Base-by-base conservation (phyloP, 345 rosid genomes). In the Tarenaya hassleriana region DNA sequence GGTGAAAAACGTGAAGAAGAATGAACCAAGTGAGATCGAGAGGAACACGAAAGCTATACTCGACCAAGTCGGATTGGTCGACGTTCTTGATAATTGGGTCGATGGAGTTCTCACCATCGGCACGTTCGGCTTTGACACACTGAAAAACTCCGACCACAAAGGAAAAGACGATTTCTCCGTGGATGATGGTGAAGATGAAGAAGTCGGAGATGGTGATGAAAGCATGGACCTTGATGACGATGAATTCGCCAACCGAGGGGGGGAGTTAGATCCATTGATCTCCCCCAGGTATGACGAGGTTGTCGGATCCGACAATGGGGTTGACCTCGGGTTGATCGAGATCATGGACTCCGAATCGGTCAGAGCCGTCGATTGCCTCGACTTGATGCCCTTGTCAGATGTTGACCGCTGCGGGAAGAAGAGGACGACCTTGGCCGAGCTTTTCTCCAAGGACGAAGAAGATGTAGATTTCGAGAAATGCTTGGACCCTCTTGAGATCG, bases 31-130 rank as follows among this genome's bases (percentile, higher is more conserved):
- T 41, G 80, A 72, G 18, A 75, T 70, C 39, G 81, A 76, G 57
- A 69, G 69, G 49, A 81, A 77, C 46, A 76, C 81, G 13, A 74
- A 75, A 50, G 80, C 80, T 59, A 68, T 84, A 52, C 69, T 84
- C 19, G 79, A 80, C 58, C 94, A 84, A 58, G 77, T 74, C 16
- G 77, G 77, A n/a, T 47, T 83, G 21, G 77, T 73, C 10, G 90
- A 82, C 50, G 83, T 71, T 65, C 76, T 89, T 32, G 94, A 82
- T 58, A 83, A 75, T 21, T 86, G 97, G 95, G 74, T 62, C 64
- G 82, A 77, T 56, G 86, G 94, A 58, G 77, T 90, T 65, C 74
- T 90, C 45, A 86, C 91, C 32, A 86, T 90, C 38, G 95, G 95
- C 12, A 90, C 97, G 9, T 84, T 90, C 11, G 97, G 97, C 37